A percentile compares a stretch with the other conserved stretches of the same genome.
These are phyloP conservation scores for Jackrogersella multiformis DNA, from an alignment of 495 filamentous ascomycete species.

Conservation along the genomic window DNA sequence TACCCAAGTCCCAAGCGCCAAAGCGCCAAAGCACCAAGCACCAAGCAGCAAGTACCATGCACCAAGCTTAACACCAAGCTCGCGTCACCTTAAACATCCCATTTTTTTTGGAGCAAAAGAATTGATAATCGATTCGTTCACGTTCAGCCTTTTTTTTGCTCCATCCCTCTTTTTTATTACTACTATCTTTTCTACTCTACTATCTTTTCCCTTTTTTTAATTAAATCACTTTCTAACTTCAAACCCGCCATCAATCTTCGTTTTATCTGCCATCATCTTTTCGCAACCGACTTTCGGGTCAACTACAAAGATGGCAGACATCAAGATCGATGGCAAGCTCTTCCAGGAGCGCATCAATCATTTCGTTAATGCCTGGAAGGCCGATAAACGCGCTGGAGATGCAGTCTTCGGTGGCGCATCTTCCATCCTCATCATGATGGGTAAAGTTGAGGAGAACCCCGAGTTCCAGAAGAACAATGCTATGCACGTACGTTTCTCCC, in stretches of 20 bases:
- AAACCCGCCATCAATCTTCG: constrained; percentile 10
- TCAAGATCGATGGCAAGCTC: constrained; percentile 88
- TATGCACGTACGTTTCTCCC: constrained; percentile 77
- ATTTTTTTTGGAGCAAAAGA: constrained; percentile 27
- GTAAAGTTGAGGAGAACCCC: constrained; percentile 87
- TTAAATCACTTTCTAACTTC: constrained; percentile 39
- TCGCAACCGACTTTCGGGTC: constrained; percentile 32
- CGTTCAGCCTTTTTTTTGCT: constrained; percentile 18
- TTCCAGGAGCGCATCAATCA: constrained; percentile 92
- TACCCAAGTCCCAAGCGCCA: too few relatives aligned
- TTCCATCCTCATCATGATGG: constrained; percentile 89
- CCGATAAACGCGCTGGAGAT: constrained; percentile 85
- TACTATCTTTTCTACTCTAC: too few relatives aligned
- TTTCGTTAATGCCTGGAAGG: constrained; percentile 91
- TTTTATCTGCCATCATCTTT: constrained; percentile 34
- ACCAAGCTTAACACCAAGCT: too few relatives aligned
- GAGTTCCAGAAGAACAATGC: constrained; percentile 94
- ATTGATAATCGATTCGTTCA: constrained; percentile 3
- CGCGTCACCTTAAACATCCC: constrained; percentile 35
- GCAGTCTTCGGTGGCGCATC: constrained; percentile 82
- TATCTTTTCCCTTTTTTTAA: constrained; percentile 12
- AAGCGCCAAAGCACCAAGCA: too few relatives aligned
- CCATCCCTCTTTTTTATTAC: constrained; percentile 31
- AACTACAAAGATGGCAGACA: constrained; percentile 63
- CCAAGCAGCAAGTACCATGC: too few relatives aligned